Percentiles rank a stretch among this genome's conserved stretches.
Conservation (phyloP, 2,329 filamentous ascomycete genomes). For the Pseudocercospora musae region DNA sequence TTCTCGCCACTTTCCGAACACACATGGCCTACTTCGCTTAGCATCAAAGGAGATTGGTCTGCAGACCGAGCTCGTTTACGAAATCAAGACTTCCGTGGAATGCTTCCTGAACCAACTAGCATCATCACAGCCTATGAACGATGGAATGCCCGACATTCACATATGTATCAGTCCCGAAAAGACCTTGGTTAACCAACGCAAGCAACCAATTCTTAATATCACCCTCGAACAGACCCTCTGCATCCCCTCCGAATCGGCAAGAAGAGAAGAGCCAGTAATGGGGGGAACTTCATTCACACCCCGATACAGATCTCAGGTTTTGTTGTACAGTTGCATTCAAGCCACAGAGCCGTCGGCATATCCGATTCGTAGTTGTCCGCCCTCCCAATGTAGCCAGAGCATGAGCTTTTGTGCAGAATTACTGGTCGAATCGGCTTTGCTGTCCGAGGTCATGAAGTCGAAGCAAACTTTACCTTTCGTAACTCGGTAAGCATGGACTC, state of each 20-base stretch:
- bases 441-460: constrained; percentile 47
- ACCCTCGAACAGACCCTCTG: constrained; percentile 40
- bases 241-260: constrained; percentile 36
- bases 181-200: constrained; percentile 38
- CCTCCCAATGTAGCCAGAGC: constrained; percentile 47
- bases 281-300: constrained; percentile 43
- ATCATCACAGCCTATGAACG: not conserved
- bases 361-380: constrained; percentile 46
- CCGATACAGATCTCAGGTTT: constrained; percentile 44
- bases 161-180: constrained; percentile 39
- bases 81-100: constrained; percentile 23
- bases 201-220: constrained; percentile 45
- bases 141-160: constrained; percentile 40
- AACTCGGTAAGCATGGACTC: not conserved
- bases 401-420: constrained; percentile 42
- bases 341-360: constrained; percentile 37
- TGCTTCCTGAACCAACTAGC: constrained; percentile 32
- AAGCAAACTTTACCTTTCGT: constrained; percentile 41
- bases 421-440: constrained; percentile 44
- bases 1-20: no score
- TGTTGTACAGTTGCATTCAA: constrained; percentile 40
- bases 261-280: constrained; percentile 42
- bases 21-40: not conserved
- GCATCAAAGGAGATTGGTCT: constrained; percentile 12
- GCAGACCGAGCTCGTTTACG: constrained; percentile 15